Percentiles rank a stretch among this genome's conserved stretches.
Evolutionary conservation across 352 stramenopile species (phyloP).

Genomic region (Hyaloperonospora arabidopsidis): DNA sequence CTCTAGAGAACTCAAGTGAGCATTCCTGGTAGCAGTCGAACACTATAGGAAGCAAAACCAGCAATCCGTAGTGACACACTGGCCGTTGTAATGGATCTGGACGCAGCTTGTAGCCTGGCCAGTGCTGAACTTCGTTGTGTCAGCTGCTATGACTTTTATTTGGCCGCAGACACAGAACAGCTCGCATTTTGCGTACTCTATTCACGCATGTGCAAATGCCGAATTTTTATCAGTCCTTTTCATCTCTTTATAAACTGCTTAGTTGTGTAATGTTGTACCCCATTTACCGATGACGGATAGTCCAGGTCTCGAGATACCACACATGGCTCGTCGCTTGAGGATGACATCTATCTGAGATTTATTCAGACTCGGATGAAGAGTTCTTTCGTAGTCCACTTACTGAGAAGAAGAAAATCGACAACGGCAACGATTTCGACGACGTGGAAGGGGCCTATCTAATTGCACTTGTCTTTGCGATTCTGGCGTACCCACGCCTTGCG

Average conservation of each 20-base stretch:
- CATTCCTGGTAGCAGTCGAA: too few species aligned
- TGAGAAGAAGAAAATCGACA: slow-evolving; percentile 36
- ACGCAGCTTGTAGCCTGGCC: too few species aligned
- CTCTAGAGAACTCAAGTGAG: too few species aligned
- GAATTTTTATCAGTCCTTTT: slow-evolving; percentile 1
- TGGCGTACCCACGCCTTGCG: too few species aligned
- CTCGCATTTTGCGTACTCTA: slow-evolving; percentile 81
- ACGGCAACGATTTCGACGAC: slow-evolving; percentile 40
- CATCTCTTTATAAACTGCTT: slow-evolving; percentile 12
- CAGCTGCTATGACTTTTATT: slow-evolving; percentile 83
- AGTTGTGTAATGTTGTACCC: slow-evolving; percentile 7
- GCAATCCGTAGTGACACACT: too few species aligned
- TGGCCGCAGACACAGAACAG: slow-evolving; percentile 83
- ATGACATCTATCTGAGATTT: slow-evolving; percentile 54
- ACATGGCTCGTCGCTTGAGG: slow-evolving; percentile 37
- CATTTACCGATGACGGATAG: slow-evolving; percentile 70
- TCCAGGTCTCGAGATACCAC: slow-evolving; percentile 61
- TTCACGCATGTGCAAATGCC: slow-evolving; percentile 40
- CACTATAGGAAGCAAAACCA: too few species aligned
- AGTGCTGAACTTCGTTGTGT: slow-evolving; percentile 88
- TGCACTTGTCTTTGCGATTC: slow-evolving; percentile 6
- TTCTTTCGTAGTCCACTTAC: slow-evolving; percentile 32
- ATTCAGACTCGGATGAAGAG: slow-evolving; percentile 59
- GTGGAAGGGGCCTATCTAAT: slow-evolving; percentile 34
- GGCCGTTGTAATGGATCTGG: too few species aligned